A percentile compares a stretch with the other conserved stretches of the same genome.
phyloP scores from a whole-genome alignment of 164 flowering plant species.

The Tetracentron sinense region DNA sequence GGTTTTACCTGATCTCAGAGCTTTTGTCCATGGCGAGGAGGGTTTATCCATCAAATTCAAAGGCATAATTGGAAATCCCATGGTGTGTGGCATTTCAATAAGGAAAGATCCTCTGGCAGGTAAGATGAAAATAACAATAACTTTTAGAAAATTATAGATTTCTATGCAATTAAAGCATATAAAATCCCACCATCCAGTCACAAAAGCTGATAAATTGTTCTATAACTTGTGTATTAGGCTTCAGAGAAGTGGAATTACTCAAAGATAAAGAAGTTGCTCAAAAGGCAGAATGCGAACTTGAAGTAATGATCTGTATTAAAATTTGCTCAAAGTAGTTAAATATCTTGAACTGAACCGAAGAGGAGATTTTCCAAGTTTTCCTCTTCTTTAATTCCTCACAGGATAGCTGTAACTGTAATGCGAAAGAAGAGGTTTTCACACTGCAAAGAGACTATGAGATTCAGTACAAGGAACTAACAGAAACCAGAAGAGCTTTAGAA shows the following conservation, averaged over 20 bases:
- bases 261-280: constrained; percentile 20
- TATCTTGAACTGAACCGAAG: not conserved
- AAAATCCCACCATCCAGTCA: too few relatives aligned
- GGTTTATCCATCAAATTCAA: constrained; percentile 56
- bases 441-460: constrained; percentile 37
- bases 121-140: constrained; percentile 19
- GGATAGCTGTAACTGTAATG: constrained; percentile 23
- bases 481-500: constrained; percentile 43
- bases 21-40: constrained; percentile 30
- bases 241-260: constrained; percentile 22
- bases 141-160: too few relatives aligned
- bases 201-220: too few relatives aligned
- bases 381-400: constrained; percentile 11
- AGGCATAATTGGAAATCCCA: constrained; percentile 50
- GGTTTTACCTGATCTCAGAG: constrained; percentile 39
- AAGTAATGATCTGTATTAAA: constrained; percentile 30
- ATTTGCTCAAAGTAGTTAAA: not conserved
- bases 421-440: constrained; percentile 29
- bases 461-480: constrained; percentile 48
- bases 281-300: constrained; percentile 14
- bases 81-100: constrained; percentile 54
- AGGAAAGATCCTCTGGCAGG: constrained; percentile 34
- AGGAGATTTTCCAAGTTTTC: not conserved
- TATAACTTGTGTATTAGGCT: constrained; percentile 19
- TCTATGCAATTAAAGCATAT: too few relatives aligned